Percentiles rank a stretch among this genome's conserved stretches.
These are phyloP conservation scores for Oryza brachyantha DNA, from an alignment of 176 grass and related monocot species.

Conservation along the genomic window DNA sequence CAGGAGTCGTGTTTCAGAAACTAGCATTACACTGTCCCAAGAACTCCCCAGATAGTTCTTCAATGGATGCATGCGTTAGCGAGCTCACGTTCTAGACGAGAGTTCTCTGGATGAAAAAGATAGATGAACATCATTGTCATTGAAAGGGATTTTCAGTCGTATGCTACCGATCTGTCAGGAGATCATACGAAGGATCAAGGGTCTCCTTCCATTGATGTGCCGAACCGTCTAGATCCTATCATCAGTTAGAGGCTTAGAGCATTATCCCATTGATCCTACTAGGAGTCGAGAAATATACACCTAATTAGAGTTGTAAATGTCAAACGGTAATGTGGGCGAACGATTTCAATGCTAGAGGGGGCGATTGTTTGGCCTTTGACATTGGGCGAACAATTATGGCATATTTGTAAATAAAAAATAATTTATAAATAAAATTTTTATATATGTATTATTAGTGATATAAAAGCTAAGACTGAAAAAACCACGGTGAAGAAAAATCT, in stretches of 20 bases:
- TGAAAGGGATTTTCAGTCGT: neutral
- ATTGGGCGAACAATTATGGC: too few species aligned
- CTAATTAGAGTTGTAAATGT: neutral
- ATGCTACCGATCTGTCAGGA: neutral
- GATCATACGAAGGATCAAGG: neutral
- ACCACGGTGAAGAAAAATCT: too few species aligned
- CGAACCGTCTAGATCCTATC: slow-evolving; percentile 4
- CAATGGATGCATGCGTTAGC: neutral
- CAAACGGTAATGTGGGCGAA: neutral
- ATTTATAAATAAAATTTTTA: too few species aligned
- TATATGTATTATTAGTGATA: too few species aligned
- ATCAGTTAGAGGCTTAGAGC: neutral
- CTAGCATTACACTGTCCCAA: neutral
- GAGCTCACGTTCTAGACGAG: slow-evolving; percentile 3
- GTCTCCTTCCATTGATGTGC: neutral
- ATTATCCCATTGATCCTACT: neutral
- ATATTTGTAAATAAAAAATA: too few species aligned
- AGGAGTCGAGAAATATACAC: neutral
- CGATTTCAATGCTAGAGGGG: neutral
- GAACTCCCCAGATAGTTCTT: slow-evolving; percentile 14
- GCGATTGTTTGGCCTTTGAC: too few species aligned
- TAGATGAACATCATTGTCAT: neutral
- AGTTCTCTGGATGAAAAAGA: neutral
- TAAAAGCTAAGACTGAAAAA: too few species aligned
- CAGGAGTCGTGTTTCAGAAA: slow-evolving; percentile 6